Evolutionary conservation across 345 rosid genomes (phyloP), one percentile per base, ranked within the genome.

Genomic region (Moricandia moricandioides): DNA sequence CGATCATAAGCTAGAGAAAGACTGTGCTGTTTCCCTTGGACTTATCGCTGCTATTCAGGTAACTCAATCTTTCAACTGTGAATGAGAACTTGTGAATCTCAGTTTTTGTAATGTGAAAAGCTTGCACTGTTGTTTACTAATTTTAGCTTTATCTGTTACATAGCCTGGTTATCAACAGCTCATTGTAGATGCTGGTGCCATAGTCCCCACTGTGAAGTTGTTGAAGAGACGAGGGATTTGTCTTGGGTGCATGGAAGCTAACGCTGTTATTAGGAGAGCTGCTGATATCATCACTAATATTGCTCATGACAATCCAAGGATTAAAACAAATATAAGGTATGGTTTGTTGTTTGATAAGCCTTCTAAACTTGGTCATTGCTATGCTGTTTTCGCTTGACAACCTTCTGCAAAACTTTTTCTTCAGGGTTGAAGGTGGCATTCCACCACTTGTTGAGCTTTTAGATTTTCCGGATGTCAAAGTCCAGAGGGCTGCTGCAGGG

Each of bases 401-500:
- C 34, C 4, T 66, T 54, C 56, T 43, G 16, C 16, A 31, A 7
- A 14, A 51, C 2, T 39, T 7, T 16, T 4, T 16, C n/a, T 76
- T 49, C 83, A 88, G 97, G 82, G 69, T 76, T 80, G 91, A 84
- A 72, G 96, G 90, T 30, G 94, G 89, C 34, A 87, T 92, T 62
- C 90, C 87, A 27, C 89, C 86, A 18, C 88, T 92, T 59, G 96
- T 88, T 45, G 86, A 90, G 73, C 81, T 90, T 78, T 87, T 88
- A 9, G 69, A 84, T 77, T 79, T 68, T 61, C 43, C 63, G 59
- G 92, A 92, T 74, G 30, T 34, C 2, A 86, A 88, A 80, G 94
- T 92, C 21, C 98, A 86, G 75, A 85, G 88, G 65, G 91, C 96
- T 63, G 91, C 91, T 67, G 98, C 92, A n/a, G 91, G 86, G 73